Evolutionary conservation across 2,329 filamentous ascomycete species (phyloP).

Genomic region (Clathrospora elynae): DNA sequence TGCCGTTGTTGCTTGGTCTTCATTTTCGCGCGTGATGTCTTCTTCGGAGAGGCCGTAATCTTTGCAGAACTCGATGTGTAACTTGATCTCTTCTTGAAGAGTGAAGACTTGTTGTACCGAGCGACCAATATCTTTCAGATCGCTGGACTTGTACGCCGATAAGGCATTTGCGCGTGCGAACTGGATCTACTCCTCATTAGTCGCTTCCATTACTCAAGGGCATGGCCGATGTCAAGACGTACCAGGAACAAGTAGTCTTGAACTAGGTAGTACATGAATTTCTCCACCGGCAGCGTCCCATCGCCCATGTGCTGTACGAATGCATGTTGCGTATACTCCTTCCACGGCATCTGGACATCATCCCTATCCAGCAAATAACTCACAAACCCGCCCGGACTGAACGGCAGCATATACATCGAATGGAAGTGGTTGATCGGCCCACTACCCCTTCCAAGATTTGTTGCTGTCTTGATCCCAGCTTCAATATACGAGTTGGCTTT

Average conservation of each 20-base stretch:
- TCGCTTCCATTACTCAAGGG: conserved; percentile 12
- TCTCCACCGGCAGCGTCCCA: conserved; percentile 73
- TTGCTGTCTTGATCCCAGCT: conserved; percentile 69
- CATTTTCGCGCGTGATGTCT: conserved; percentile 74
- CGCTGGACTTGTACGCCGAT: conserved; percentile 81
- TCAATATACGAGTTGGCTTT: conserved; percentile 74
- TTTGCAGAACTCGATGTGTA: conserved; percentile 83
- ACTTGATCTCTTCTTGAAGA: conserved; percentile 76
- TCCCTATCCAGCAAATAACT: conserved; percentile 78
- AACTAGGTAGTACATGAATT: conserved; percentile 86
- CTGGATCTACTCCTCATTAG: conserved; percentile 67
- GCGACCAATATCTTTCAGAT: conserved; percentile 71
- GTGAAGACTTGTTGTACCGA: conserved; percentile 74
- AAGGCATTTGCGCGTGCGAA: conserved; percentile 87
- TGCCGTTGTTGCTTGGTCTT: conserved; percentile 79
- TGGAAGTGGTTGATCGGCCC: conserved; percentile 82
- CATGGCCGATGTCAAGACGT: conserved; percentile 25
- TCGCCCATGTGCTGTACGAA: conserved; percentile 80
- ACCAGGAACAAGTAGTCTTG: conserved; percentile 93
- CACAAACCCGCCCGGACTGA: conserved; percentile 76
- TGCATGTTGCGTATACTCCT: conserved; percentile 75
- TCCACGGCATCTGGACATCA: conserved; percentile 77
- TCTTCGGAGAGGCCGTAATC: conserved; percentile 76
- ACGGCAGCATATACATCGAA: conserved; percentile 69
- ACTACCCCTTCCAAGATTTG: conserved; percentile 67